Evolutionary conservation across 352 stramenopile species (phyloP), one percentile per base, ranked within the genome.

Genomic region (Phytophthora boehmeriae): DNA sequence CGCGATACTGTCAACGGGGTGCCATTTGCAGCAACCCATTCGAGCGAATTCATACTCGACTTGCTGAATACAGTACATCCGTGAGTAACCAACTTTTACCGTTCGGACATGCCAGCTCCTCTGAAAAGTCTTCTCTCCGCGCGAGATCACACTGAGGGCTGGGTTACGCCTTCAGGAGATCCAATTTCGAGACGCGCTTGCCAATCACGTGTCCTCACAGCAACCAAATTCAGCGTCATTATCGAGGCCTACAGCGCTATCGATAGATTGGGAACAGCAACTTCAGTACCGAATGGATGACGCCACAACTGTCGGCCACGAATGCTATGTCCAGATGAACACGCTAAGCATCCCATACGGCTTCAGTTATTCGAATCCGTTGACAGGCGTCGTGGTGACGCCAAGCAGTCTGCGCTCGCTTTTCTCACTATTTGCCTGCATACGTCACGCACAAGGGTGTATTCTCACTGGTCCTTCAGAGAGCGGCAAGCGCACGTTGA

Each of bases 201-300:
- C 67, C 1, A 66, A 53, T 35, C 64, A 73, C 28, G 22, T 66
- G 11, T 34, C 52, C 9, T 56, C 57, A 5, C 46, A 68, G 16
- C 23, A 60, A 11, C 6, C 46, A 10, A 27, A 5, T 34, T 35
- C 48, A 23, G 6, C 5, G 0, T 50, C 9, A 6, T 43, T 25
- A 11, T 38, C 14, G 16, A 27, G 34, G 9, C 8, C 28, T 39
- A 41, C 51, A 1, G 49, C 48, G 3, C 14, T 69, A 30, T 34
- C 46, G 17, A 59, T 86, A 16, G 45, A 78, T 13, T 92, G 80
- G 80, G 50, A 76, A 14, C 23, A 83, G 5, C 73, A 88, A n/a
- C 60, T 90, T 20, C 84, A 90, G 46, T 82, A 90, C 48, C 62
- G 76, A 11, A 74, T 89, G 34, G 76, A 91, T 46, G 82, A 89